A percentile compares a stretch with the other conserved stretches of the same genome.
Conservation (phyloP, 2,329 filamentous ascomycete species). For the Berkeleyomyces basicola region DNA sequence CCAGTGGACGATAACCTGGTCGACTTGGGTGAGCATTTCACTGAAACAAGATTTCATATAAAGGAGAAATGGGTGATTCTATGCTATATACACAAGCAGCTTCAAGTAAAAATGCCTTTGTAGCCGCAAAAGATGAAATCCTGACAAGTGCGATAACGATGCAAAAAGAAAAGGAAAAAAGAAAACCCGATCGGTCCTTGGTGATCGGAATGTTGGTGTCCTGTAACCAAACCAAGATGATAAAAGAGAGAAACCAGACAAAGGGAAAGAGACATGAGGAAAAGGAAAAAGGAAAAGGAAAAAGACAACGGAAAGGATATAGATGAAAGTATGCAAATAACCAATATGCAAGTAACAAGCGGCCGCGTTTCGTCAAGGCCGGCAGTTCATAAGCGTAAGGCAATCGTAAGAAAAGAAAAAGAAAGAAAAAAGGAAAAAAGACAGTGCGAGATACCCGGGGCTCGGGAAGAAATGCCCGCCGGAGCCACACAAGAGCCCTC, state of each 20-base stretch:
- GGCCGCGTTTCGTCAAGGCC: not conserved
- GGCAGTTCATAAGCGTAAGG: slow-evolving; percentile 2
- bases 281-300: slow-evolving; percentile 2
- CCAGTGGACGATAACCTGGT: not conserved
- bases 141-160: not conserved
- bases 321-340: slow-evolving; percentile 3
- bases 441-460: not conserved
- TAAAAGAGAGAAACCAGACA: not conserved
- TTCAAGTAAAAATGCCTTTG: slow-evolving; percentile 5
- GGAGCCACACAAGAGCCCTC: not conserved
- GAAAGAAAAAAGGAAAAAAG: not conserved
- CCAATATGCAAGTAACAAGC: not conserved
- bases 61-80: not conserved
- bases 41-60: not conserved
- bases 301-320: not conserved
- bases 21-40: no score
- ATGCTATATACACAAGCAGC: not conserved
- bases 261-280: not conserved
- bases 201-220: slow-evolving; percentile 4
- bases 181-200: not conserved
- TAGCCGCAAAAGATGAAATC: slow-evolving; percentile 6
- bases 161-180: slow-evolving; percentile 2
- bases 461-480: not conserved
- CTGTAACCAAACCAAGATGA: not conserved
- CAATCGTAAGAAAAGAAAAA: not conserved